These are phyloP conservation scores for Noccaea bulbosa DNA, from an alignment of 345 rosid genomes.

Conservation along the genomic window DNA sequence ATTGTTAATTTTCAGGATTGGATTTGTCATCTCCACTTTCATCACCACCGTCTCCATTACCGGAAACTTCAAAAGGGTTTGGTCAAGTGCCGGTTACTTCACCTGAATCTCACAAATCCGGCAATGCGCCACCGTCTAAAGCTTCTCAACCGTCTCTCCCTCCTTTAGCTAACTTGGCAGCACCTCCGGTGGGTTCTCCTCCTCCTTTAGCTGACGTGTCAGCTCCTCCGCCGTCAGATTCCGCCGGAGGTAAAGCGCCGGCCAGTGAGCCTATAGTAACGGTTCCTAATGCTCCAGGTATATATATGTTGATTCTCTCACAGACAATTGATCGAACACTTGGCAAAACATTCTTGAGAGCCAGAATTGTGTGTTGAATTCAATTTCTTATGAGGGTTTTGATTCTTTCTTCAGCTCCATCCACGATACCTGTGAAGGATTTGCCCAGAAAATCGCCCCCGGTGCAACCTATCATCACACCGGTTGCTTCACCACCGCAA, in stretches of 20 bases:
- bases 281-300: slow-evolving; percentile 54
- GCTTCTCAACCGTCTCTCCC: slow-evolving; percentile 46
- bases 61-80: slow-evolving; percentile 47
- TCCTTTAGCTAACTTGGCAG: slow-evolving; percentile 36
- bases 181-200: slow-evolving; percentile 41
- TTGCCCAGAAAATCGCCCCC: slow-evolving; percentile 32
- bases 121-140: slow-evolving; percentile 45
- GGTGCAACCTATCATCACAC: slow-evolving; percentile 35
- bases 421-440: slow-evolving; percentile 34
- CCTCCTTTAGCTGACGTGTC: slow-evolving; percentile 42
- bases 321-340: slow-evolving; percentile 35
- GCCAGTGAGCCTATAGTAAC: slow-evolving; percentile 45
- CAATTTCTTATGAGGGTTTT: not conserved
- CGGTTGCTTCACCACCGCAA: slow-evolving; percentile 35
- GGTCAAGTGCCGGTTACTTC: slow-evolving; percentile 51
- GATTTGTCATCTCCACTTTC: slow-evolving; percentile 41
- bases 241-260: slow-evolving; percentile 36
- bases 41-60: slow-evolving; percentile 50
- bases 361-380: slow-evolving; percentile 1
- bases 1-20: slow-evolving; percentile 29
- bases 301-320: slow-evolving; percentile 15
- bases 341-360: slow-evolving; percentile 11
- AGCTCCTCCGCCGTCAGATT: slow-evolving; percentile 50
- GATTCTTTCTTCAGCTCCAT: slow-evolving; percentile 30
- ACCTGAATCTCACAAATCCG: slow-evolving; percentile 42